Base-by-base conservation (phyloP, 192 early-diverging fungal species). In the Linnemannia zychae region DNA sequence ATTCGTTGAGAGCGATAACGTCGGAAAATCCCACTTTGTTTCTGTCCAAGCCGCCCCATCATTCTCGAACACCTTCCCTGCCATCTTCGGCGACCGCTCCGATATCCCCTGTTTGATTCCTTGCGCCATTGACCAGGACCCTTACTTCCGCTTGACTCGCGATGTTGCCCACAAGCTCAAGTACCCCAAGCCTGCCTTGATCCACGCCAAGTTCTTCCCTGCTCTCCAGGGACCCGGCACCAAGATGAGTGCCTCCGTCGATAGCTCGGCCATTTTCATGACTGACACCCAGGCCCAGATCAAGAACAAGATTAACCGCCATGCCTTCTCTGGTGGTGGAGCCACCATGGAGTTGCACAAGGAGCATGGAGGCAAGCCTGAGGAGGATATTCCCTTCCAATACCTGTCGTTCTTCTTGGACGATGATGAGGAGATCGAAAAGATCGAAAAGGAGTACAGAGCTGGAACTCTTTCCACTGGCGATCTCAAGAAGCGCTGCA, bases 111-210 rank as follows among this genome's bases (percentile, higher is more conserved):
- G 96, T 85, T 89, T 99, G 89, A 99, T 99, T 78, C 98, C 98
- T 33, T 99, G 97, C 81, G 98, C 97, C 60, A 98, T 99, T 84
- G 98, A 99, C 87, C 98, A 99, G 88, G 98, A 99, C 83, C 98
- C 98, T 67, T 99, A 99, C 90, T 99, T 99, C 93, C 93, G 98
- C 11, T 89, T 99, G 63, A 98, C 98, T 0, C 93, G 98, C 75
- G 98, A 99, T 88, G 97, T 98, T 7, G 95, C 97, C 20, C 91
- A 91, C 74, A 94, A 91, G 67, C 92, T 99, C 48, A 99, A 99
- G 91, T 98, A 98, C 90, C 97, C 95, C 47, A 99, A 99, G 86
- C 98, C 98, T 1, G 84, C 95, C 24, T 89, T 99, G 73, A 95
- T 99, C 79, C 98, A 99, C 84, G 91, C 95, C 70, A 95, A 94